Conservation (phyloP, 169 alveolate genomes). For the Ichthyophthirius multifiliis region DNA sequence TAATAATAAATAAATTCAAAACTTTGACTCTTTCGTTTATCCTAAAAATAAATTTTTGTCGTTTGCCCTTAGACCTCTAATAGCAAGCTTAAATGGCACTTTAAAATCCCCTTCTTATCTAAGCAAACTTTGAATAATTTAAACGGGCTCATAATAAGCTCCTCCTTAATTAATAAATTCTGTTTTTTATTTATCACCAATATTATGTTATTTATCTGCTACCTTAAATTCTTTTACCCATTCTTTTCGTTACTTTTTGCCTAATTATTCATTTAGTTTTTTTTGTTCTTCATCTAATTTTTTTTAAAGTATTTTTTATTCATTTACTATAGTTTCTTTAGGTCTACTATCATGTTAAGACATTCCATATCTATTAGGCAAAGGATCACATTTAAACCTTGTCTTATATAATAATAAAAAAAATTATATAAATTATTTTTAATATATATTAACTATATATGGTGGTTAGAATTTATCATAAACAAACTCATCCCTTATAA, state of each 20-base stretch:
- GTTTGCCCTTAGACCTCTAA: constrained; percentile 14
- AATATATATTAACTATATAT: background rate
- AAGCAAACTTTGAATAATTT: constrained; percentile 3
- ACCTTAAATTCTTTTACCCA: constrained; percentile 26
- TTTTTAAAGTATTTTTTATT: background rate
- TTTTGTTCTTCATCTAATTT: constrained; percentile 10
- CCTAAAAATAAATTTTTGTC: constrained; percentile 36
- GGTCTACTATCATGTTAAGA: constrained; percentile 37
- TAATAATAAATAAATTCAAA: background rate
- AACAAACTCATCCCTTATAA: no score
- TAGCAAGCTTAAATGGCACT: constrained; percentile 21
- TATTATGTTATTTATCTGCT: constrained; percentile 32
- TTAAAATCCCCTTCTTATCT: constrained; percentile 26
- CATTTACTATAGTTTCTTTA: constrained; percentile 11
- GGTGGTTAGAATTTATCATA: no score
- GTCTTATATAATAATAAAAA: background rate
- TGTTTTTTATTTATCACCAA: constrained; percentile 30
- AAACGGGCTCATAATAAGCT: constrained; percentile 22
- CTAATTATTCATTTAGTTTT: constrained; percentile 24
- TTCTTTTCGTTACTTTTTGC: constrained; percentile 2
- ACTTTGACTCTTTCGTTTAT: background rate
- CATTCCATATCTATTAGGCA: constrained; percentile 21
- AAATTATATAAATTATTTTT: background rate
- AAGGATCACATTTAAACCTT: constrained; percentile 26
- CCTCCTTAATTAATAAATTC: constrained; percentile 20